Evolutionary conservation across 139 green algal genomes (phyloP).

Genomic region (Chlamydomonas eustigma): DNA sequence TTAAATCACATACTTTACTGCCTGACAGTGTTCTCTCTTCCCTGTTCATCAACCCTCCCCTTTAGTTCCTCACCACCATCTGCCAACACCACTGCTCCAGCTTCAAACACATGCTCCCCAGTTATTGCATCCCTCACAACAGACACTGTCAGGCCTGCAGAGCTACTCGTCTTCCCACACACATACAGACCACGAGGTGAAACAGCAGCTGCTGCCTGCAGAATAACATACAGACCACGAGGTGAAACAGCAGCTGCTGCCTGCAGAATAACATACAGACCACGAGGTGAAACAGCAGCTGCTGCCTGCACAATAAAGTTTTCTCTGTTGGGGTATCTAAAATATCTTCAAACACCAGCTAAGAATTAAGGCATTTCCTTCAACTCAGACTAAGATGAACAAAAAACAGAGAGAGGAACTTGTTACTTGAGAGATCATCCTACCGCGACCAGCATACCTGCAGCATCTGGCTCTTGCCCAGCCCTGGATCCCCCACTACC

Average conservation of each 20-base stretch:
- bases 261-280: slow-evolving; percentile 88
- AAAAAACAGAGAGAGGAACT: not conserved
- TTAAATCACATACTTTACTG: too few species aligned
- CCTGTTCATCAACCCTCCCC: not conserved
- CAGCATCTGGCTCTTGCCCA: slow-evolving; percentile 89
- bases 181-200: slow-evolving; percentile 89
- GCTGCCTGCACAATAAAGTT: too few species aligned
- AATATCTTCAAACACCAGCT: too few species aligned
- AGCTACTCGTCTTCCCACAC: slow-evolving; percentile 71
- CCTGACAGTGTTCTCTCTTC: too few species aligned
- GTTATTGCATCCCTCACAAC: slow-evolving; percentile 64
- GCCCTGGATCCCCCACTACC: slow-evolving; percentile 81
- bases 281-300: slow-evolving; percentile 64
- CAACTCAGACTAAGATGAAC: too few species aligned
- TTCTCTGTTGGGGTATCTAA: too few species aligned
- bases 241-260: slow-evolving; percentile 65
- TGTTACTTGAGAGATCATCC: too few species aligned
- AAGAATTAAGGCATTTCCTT: too few species aligned
- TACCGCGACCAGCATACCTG: slow-evolving; percentile 63
- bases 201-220: slow-evolving; percentile 58
- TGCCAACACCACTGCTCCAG: slow-evolving; percentile 82
- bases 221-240: slow-evolving; percentile 87
- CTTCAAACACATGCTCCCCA: slow-evolving; percentile 78
- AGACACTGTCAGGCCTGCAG: slow-evolving; percentile 76
- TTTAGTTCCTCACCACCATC: slow-evolving; percentile 54